Evolutionary conservation across 202 grass and related monocot genomes (phyloP), one percentile per base, ranked within the genome.

Genomic region (Panicum virgatum): DNA sequence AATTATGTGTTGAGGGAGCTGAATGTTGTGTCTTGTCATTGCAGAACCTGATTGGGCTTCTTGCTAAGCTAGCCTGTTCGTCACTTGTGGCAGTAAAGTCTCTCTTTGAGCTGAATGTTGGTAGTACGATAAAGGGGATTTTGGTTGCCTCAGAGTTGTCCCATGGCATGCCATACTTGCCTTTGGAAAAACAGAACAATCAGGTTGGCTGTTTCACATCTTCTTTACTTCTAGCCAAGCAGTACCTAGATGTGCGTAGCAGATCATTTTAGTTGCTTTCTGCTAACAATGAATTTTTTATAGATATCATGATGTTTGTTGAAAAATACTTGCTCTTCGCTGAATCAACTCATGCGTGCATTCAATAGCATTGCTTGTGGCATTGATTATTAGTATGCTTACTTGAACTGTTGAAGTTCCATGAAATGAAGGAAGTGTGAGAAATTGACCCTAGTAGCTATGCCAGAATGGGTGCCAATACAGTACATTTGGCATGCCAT

Each of bases 21-120:
- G 76, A 87, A 77, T 67, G 20, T 69, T 77, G 29, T 72, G 53
- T 90, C 25, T 73, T 91, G 18, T 69, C 44, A 69, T 51, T 84
- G 66, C 83, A 99, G 93, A 88, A 84, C 54, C 77, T 99, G 86
- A 86, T 99, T 57, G 77, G 83, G 78, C 84, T 99, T 82, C 90
- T 99, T 23, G 87, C 89, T 32, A 94, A 93, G 85, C 85, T 96
- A 56, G 96, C 93, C 5, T 78, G 85, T 80, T 82, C 50, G 76
- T 96, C 96, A 50, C 91, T 93, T 72, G 77, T 96, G 78, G 91
- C 91, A 46, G 96, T 96, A 32, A 91, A 90, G 78, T 89, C 80
- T 61, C 92, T 98, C 51, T 96, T 96, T 77, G 92, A 93, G 71
- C 85, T 89, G 72, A 90, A 92, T 90, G 77, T 92, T 79, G 89